Conservation (phyloP, 139 green algal genomes). For the Chlorella vulgaris region DNA sequence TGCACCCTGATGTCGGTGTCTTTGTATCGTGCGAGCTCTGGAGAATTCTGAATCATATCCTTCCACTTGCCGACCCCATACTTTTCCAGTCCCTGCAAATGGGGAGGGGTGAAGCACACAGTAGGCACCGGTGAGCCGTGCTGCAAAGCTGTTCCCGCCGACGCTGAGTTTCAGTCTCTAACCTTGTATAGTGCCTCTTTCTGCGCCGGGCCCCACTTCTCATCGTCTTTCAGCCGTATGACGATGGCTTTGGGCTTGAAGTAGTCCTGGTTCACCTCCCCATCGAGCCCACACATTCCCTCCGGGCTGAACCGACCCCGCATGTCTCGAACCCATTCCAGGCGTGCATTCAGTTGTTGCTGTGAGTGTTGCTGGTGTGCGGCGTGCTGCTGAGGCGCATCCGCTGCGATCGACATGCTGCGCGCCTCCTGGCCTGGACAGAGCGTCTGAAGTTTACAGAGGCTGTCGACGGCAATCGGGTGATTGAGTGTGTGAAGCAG, state of each 20-base stretch:
- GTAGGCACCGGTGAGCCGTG: no score
- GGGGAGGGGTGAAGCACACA: no score
- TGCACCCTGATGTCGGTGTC: constrained; percentile 65
- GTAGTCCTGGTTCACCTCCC: constrained; percentile 76
- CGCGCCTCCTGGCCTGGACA: background rate
- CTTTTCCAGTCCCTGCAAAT: constrained; percentile 66
- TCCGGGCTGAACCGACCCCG: constrained; percentile 64
- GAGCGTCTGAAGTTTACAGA: no score
- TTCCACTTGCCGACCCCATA: constrained; percentile 74
- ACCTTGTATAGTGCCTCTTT: constrained; percentile 65
- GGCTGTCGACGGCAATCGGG: no score
- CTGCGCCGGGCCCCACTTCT: constrained; percentile 69
- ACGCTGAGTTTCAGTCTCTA: background rate
- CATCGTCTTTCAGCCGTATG: constrained; percentile 54
- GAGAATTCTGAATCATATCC: constrained; percentile 59
- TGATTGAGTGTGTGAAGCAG: no score
- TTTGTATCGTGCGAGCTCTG: constrained; percentile 45
- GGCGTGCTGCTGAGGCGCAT: background rate
- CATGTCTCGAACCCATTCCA: constrained; percentile 65
- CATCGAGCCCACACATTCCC: constrained; percentile 68
- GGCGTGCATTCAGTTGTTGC: constrained; percentile 29
- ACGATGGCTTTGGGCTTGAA: constrained; percentile 76
- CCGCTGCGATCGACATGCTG: background rate
- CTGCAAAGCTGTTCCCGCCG: background rate
- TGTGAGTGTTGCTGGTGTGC: background rate